These are phyloP conservation scores for Phyllosticta ampelicida DNA, from an alignment of 2,329 filamentous ascomycete genomes.

Conservation along the genomic window DNA sequence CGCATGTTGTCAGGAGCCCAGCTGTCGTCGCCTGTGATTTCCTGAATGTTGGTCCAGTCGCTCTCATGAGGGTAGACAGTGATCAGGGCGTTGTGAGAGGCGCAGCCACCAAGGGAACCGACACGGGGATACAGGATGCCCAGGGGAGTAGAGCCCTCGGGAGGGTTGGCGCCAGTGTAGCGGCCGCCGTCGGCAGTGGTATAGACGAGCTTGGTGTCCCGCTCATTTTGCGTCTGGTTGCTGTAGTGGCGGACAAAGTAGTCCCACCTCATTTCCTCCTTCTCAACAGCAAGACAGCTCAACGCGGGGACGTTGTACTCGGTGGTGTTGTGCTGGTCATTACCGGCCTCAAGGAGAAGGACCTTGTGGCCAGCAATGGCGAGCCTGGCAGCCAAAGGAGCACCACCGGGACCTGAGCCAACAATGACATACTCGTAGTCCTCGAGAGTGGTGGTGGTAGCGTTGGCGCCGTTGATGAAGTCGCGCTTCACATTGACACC, in stretches of 20 bases:
- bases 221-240: conserved; percentile 41
- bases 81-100: conserved; percentile 51
- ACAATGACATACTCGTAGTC: conserved; percentile 53
- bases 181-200: conserved; percentile 38
- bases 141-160: conserved; percentile 39
- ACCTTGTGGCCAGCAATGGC: conserved; percentile 50
- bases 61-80: conserved; percentile 47
- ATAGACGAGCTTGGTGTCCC: conserved; percentile 51
- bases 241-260: conserved; percentile 54
- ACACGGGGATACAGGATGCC: conserved; percentile 50
- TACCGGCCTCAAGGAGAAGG: conserved; percentile 51
- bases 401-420: conserved; percentile 50
- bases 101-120: conserved; percentile 47
- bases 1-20: conserved; percentile 51
- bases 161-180: conserved; percentile 45
- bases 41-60: conserved; percentile 49
- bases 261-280: conserved; percentile 48
- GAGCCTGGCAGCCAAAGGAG: conserved; percentile 47
- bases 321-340: conserved; percentile 39
- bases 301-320: conserved; percentile 45
- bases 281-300: conserved; percentile 44
- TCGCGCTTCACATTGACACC: conserved; percentile 16
- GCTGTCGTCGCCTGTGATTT: conserved; percentile 48
- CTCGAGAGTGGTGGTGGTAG: conserved; percentile 3
- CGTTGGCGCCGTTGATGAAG: conserved; percentile 10